phyloP scores from a whole-genome alignment of 1,284 basidiomycete genomes.

The Mycena citricolor region DNA sequence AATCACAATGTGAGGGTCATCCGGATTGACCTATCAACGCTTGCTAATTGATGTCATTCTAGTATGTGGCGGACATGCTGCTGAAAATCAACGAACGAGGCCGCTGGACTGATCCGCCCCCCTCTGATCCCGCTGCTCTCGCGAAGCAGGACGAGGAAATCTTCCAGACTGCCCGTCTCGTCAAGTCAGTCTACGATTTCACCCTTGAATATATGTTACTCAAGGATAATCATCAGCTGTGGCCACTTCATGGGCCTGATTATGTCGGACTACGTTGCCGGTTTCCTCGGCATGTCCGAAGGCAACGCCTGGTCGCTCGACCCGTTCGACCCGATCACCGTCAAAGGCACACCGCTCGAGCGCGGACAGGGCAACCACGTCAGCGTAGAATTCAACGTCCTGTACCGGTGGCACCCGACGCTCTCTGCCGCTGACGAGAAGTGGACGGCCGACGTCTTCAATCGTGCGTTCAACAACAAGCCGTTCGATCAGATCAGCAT shows the following conservation, averaged over 20 bases:
- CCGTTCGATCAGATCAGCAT: not conserved
- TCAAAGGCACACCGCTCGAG: slow-evolving; percentile 27
- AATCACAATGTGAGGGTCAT: slow-evolving; percentile 46
- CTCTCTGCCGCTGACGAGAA: not conserved
- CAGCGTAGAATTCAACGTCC: slow-evolving; percentile 54
- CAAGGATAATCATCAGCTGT: slow-evolving; percentile 31
- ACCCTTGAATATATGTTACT: slow-evolving; percentile 33
- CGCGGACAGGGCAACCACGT: slow-evolving; percentile 49
- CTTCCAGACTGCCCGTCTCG: slow-evolving; percentile 52
- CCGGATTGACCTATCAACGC: not conserved
- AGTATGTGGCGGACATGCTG: slow-evolving; percentile 53
- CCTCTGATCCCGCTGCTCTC: slow-evolving; percentile 29
- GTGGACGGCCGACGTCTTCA: slow-evolving; percentile 33
- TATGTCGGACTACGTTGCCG: slow-evolving; percentile 47
- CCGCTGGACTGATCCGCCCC: slow-evolving; percentile 39
- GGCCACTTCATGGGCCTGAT: slow-evolving; percentile 45
- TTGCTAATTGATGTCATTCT: slow-evolving; percentile 2
- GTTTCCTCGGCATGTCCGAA: slow-evolving; percentile 47
- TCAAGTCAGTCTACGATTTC: slow-evolving; percentile 38
- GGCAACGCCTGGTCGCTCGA: slow-evolving; percentile 45
- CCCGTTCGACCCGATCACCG: slow-evolving; percentile 39
- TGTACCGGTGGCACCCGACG: slow-evolving; percentile 33
- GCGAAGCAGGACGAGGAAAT: slow-evolving; percentile 46
- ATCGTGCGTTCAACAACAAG: slow-evolving; percentile 27
- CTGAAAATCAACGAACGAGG: slow-evolving; percentile 52